These are phyloP conservation scores for Aphanomyces invadans DNA, from an alignment of 352 stramenopile genomes.

Conservation along the genomic window DNA sequence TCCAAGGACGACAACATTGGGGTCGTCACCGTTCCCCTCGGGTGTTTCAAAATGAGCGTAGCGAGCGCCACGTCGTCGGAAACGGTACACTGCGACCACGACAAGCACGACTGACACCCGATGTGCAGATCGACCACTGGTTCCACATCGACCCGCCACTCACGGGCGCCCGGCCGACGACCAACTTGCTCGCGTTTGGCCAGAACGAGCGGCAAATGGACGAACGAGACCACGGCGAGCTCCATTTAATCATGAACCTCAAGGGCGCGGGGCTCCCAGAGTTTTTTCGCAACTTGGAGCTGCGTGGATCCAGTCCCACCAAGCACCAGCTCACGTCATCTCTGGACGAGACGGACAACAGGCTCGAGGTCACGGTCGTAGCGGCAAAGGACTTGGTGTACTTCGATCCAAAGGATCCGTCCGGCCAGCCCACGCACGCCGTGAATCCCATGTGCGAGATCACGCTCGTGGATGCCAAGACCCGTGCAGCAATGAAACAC, in stretches of 20 bases:
- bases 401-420: slow-evolving; percentile 51
- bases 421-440: slow-evolving; percentile 21
- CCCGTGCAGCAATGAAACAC: slow-evolving; percentile 33
- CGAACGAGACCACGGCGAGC: slow-evolving; percentile 40
- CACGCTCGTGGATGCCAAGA: slow-evolving; percentile 44
- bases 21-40: slow-evolving; percentile 48
- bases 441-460: slow-evolving; percentile 55
- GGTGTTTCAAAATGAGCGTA: slow-evolving; percentile 55
- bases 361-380: slow-evolving; percentile 54
- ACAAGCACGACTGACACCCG: no score
- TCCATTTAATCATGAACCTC: slow-evolving; percentile 58
- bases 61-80: slow-evolving; percentile 49
- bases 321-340: slow-evolving; percentile 18
- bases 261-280: slow-evolving; percentile 51
- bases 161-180: slow-evolving; percentile 7
- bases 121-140: slow-evolving; percentile 53
- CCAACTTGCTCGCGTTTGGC: slow-evolving; percentile 1
- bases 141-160: slow-evolving; percentile 50
- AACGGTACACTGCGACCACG: slow-evolving; percentile 17
- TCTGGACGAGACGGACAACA: slow-evolving; percentile 57
- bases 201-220: slow-evolving; percentile 39
- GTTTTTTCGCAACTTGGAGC: slow-evolving; percentile 42
- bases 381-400: slow-evolving; percentile 43
- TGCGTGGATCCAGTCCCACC: not conserved
- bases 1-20: slow-evolving; percentile 45